Evolutionary conservation across 2,329 filamentous ascomycete genomes (phyloP), one percentile per base, ranked within the genome.

Genomic region (Aspergillus latus): DNA sequence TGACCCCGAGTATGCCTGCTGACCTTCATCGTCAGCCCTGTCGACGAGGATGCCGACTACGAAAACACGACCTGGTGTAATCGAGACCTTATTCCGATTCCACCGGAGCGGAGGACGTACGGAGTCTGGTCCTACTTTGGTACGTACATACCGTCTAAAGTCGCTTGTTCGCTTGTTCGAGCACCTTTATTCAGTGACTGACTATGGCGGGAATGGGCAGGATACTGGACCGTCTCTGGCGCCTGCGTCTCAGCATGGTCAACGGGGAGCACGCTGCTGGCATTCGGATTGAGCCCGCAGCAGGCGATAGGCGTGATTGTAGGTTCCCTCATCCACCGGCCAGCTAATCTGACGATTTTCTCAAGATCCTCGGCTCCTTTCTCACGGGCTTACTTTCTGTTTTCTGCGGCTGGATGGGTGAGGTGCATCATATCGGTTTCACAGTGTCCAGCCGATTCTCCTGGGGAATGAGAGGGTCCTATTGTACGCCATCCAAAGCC

Each of bases 341-440:
- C 3, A 37, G 10, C 3, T 21, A 13, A 37, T 16, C 29, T 21
- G n/a, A 42, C 4, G 11, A 11, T n/a, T 21, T 15, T 6, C 5
- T 21, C 5, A 11, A 54, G 52, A 50, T 57, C 5, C 50, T 57
- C 28, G 51, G 55, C 10, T 42, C 42, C 2, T 45, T 57, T 15
- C 42, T 54, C 4, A 50, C 40, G 4, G 52, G 55, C 6, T 21
- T 36, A 5, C 42, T 53, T 7, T 37, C 50, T 5, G 51, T 57
- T 6, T 32, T 36, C 9, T 50, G 50, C 7, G 51, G 47, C n/a
- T 58, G 56, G 56, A 48, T 49, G 28, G 56, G 56, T 11, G 56
- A 49, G 21, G 40, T 58, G n/a, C 52, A 54, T 6, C 56, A 58
- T 34, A 54, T 58, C n/a, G 51, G 56, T 4, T 58, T 58, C 46